Conservation (phyloP, 2,329 filamentous ascomycete species). For the Eutypella sp. region DNA sequence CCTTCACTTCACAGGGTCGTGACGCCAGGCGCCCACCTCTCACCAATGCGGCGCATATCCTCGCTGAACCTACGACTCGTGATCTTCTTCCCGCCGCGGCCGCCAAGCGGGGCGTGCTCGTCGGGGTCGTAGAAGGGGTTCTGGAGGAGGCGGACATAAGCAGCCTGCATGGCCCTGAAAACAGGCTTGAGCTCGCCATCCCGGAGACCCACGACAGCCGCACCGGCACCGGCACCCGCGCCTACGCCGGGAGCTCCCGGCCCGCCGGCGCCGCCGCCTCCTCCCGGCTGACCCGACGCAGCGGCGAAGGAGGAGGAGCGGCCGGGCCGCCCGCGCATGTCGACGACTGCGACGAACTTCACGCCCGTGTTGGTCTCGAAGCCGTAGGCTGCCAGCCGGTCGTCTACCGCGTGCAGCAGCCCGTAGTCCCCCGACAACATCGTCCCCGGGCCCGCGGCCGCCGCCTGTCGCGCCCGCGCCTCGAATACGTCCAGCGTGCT, state of each 20-base stretch:
- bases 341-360: constrained; percentile 83
- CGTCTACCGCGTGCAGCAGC: constrained; percentile 87
- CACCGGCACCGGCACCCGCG: constrained; percentile 21
- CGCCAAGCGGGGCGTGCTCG: constrained; percentile 60
- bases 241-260: constrained; percentile 3
- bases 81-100: constrained; percentile 62
- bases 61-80: constrained; percentile 74
- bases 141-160: constrained; percentile 81
- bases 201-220: constrained; percentile 59
- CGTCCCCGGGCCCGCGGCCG: constrained; percentile 36
- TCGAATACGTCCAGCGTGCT: constrained; percentile 93
- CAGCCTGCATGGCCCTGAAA: constrained; percentile 87
- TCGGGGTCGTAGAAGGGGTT: constrained; percentile 95
- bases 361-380: constrained; percentile 95
- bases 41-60: constrained; percentile 82
- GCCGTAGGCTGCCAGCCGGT: constrained; percentile 88
- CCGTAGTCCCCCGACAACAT: constrained; percentile 76
- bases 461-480: constrained; percentile 69
- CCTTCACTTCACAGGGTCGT: constrained; percentile 44
- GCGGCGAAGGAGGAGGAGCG: constrained; percentile 24
- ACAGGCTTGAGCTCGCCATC: constrained; percentile 88
- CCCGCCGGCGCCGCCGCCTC: constrained; percentile 12
- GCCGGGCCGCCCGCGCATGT: constrained; percentile 71
- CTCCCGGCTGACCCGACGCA: no score
- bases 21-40: constrained; percentile 74